Base-by-base conservation (phyloP, 768 basidiomycete species). In the Lentinula detonsa region DNA sequence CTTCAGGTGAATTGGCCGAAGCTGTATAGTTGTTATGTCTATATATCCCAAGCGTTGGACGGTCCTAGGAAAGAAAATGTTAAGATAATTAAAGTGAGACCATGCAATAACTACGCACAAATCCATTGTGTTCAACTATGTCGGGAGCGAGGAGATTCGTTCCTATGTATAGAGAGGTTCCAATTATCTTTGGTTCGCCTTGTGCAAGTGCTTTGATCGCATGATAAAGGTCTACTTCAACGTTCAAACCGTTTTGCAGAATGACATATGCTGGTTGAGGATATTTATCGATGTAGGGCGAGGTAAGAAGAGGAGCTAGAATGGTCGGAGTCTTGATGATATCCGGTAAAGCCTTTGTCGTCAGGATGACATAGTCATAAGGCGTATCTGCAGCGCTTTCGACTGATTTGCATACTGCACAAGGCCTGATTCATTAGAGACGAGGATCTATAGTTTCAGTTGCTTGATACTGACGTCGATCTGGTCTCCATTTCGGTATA, bases 271-370 rank as follows among this genome's bases (percentile, higher is more conserved):
- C 81, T 1, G 86, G 86, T 65, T 86, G 84, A 4, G 75, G 64
- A 62, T 77, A 74, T 49, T 66, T 67, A 35, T 80, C 75, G 52
- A 73, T 65, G 72, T 85, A 84, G 23, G 79, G 72, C 1, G 72
- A 46, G 3, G 77, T 76, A 49, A 91, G 70, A 40, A 91, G 69
- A 5, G 86, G 81, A 6, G 75, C 74, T 23, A 92, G 76, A 7
- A 91, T 69, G 4, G 73, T 68, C 0, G 88, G 74, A 5, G 86
- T 89, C 10, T 77, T 80, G 1, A 73, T 66, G 9, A 88, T 67
- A 65, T 92, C 90, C 3, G 90, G 89, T 16, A 91, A 72, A 4
- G 85, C 84, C 68, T 92, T 92, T 1, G 87, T 89, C 3, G 85
- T 78, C 51, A 90, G 69, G 34, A 92, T 71, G 5, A 89, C 87